Evolutionary conservation across 2,329 filamentous ascomycete genomes (phyloP), one percentile per base, ranked within the genome.

Genomic region (Alternaria triticimaculans): DNA sequence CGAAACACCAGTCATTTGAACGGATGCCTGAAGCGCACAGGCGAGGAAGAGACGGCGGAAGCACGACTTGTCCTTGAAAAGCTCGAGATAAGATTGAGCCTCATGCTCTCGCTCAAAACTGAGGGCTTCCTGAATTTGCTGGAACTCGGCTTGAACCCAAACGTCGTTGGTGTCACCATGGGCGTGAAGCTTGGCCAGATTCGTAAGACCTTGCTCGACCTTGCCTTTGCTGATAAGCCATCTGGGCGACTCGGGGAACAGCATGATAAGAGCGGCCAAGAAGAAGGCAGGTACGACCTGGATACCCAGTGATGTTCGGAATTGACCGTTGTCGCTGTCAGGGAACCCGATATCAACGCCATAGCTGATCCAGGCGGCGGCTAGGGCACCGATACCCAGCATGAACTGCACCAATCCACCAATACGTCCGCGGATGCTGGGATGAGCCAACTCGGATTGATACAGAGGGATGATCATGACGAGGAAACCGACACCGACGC

Each of bases 331-430:
- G 70, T 85, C 82, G 55, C 73, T 78, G 1, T 79, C 72, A 1
- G 78, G 68, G 63, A 88, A 86, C 15, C 84, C 82, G 44, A 84
- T 81, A 66, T 87, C 87, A 5, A 83, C 84, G 82, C 89, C 92
- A 65, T 89, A 95, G 0, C 88, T 89, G 51, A 92, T 88, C 91
- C 92, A 94, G 0, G 88, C 85, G 8, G 92, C 92, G 15, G 89
- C 81, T 2, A 96, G 85, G 15, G 91, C 83, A 60, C 92, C 92
- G 26, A 95, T 87, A 1, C 92, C 92, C 55, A 95, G 78, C 91
- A 94, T 94, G 75, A 94, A 94, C 72, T 94, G 92, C 77, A 94
- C 92, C 4, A 95, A 83, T 28, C 88, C 87, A 0, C 91, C 94
- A 30, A 96, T 86, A 66, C 89, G 84, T 12, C 92, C 92, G 77